Conservation (phyloP, 2,329 filamentous ascomycete species). For the Scedosporium aurantiacum region DNA sequence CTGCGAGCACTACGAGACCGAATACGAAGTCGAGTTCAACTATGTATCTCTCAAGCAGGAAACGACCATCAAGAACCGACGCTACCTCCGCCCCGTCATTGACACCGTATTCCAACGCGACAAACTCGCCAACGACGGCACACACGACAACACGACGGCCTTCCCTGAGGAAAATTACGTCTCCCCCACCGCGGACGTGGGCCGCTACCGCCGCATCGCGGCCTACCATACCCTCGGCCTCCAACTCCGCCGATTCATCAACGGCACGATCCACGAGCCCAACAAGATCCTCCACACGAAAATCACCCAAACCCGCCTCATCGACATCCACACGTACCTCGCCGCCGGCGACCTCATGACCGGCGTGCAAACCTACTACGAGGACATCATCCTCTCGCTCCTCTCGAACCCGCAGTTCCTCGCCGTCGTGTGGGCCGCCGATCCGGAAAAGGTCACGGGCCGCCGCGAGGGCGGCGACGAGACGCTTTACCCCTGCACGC, state of each 20-base stretch:
- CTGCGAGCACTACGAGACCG: conserved; percentile 23
- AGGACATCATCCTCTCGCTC: conserved; percentile 24
- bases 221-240: conserved; percentile 21
- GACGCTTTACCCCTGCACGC: conserved; percentile 19
- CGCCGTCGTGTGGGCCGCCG: conserved; percentile 20
- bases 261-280: conserved; percentile 18
- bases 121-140: conserved; percentile 17
- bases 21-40: conserved; percentile 19
- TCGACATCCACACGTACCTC: conserved; percentile 21
- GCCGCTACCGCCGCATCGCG: conserved; percentile 18
- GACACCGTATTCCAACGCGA: conserved; percentile 17
- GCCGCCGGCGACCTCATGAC: conserved; percentile 15
- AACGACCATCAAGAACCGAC: conserved; percentile 12
- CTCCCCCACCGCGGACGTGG: conserved; percentile 12
- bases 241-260: conserved; percentile 18
- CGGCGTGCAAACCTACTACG: conserved; percentile 18
- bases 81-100: conserved; percentile 16
- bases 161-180: conserved; percentile 17
- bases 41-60: conserved; percentile 16
- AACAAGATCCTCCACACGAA: conserved; percentile 17
- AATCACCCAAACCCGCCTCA: conserved; percentile 27
- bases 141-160: conserved; percentile 20
- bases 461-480: conserved; percentile 10
- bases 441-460: conserved; percentile 14
- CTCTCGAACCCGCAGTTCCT: conserved; percentile 23